Conservation (phyloP, 768 basidiomycete genomes). For the Termitomyces sp. region DNA sequence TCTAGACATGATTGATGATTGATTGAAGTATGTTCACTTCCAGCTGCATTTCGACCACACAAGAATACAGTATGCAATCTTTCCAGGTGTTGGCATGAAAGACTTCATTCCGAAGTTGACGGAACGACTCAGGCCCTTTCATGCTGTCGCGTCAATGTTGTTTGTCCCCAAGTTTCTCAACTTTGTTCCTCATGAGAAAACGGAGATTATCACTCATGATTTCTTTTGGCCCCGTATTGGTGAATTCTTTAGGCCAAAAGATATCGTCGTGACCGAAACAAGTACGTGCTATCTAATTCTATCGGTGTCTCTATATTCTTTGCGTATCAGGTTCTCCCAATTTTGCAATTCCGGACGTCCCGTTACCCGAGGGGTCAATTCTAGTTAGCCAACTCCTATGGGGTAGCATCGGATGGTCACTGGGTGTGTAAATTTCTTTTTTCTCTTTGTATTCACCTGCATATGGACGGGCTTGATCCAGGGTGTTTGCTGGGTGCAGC, state of each 20-base stretch:
- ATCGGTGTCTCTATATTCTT: background rate
- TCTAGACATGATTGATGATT: background rate
- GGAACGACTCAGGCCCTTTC: constrained; percentile 39
- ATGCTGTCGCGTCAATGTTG: constrained; percentile 31
- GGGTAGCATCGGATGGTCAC: constrained; percentile 90
- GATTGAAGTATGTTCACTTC: background rate
- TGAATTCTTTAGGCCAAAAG: constrained; percentile 62
- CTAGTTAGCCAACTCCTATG: constrained; percentile 78
- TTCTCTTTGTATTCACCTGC: background rate
- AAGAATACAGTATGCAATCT: constrained; percentile 26
- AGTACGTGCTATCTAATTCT: constrained; percentile 29
- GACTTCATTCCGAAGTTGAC: constrained; percentile 66
- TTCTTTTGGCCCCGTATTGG: constrained; percentile 83
- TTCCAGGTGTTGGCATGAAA: constrained; percentile 70
- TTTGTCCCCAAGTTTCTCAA: constrained; percentile 38
- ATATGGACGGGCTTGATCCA: constrained; percentile 10
- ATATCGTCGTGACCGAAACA: constrained; percentile 85
- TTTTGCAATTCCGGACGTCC: constrained; percentile 81
- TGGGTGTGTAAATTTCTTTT: constrained; percentile 37
- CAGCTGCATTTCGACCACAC: constrained; percentile 64
- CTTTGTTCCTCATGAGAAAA: constrained; percentile 41
- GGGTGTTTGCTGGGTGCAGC: constrained; percentile 73
- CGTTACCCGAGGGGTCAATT: constrained; percentile 63
- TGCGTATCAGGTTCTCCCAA: constrained; percentile 8
- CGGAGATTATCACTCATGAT: constrained; percentile 59